Evolutionary conservation across 345 rosid species (phyloP).

Genomic region (Salix arbutifolia): DNA sequence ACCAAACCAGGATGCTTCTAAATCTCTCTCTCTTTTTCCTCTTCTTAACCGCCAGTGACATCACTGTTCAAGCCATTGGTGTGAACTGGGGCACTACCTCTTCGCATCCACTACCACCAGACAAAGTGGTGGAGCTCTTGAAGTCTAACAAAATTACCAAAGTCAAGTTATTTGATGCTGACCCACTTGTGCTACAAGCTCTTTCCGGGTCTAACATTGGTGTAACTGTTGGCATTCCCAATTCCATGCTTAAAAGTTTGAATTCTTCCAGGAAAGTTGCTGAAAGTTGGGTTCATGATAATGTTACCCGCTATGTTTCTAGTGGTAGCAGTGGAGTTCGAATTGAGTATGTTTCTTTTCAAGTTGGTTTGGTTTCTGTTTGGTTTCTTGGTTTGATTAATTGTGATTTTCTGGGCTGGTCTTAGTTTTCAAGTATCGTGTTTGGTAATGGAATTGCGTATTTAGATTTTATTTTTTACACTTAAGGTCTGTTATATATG

Average conservation of each 20-base stretch:
- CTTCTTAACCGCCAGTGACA: slow-evolving; percentile 18
- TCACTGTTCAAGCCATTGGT: slow-evolving; percentile 41
- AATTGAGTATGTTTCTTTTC: slow-evolving; percentile 51
- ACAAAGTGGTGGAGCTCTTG: slow-evolving; percentile 74
- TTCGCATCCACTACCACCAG: slow-evolving; percentile 78
- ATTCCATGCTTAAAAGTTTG: slow-evolving; percentile 53
- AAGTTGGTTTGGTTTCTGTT: background rate
- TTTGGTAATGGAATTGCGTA: background rate
- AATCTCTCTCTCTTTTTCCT: slow-evolving; percentile 20
- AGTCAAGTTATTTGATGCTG: slow-evolving; percentile 75
- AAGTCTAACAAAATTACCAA: slow-evolving; percentile 69
- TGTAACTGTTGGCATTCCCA: slow-evolving; percentile 69
- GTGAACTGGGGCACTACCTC: slow-evolving; percentile 82
- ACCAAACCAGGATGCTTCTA: slow-evolving; percentile 17
- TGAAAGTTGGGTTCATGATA: slow-evolving; percentile 88
- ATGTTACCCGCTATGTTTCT: slow-evolving; percentile 82
- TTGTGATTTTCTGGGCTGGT: background rate
- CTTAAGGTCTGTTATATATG: background rate
- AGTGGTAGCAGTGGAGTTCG: slow-evolving; percentile 44
- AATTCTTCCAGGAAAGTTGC: slow-evolving; percentile 77
- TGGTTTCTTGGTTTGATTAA: background rate
- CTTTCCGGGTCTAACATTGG: slow-evolving; percentile 67
- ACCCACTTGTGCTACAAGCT: slow-evolving; percentile 64
- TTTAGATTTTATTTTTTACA: background rate
- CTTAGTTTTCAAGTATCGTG: background rate